Percentiles rank a stretch among this genome's conserved stretches.
Conservation (phyloP, 2,329 filamentous ascomycete genomes). For the Aspergillus ochraceus region DNA sequence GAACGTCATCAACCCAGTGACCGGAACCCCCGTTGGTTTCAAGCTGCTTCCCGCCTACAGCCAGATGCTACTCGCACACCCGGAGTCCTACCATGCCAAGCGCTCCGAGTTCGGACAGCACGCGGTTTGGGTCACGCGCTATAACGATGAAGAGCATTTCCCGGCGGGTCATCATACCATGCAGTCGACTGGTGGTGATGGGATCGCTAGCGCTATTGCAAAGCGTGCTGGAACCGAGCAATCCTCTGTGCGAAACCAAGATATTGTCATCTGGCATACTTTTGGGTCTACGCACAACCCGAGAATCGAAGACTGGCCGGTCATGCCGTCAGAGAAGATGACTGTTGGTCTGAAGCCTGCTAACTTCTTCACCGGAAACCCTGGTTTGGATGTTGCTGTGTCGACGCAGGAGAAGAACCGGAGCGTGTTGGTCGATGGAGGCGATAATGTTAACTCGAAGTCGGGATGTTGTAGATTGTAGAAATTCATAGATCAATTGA, state of each 20-base stretch:
- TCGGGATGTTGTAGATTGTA: too few relatives aligned
- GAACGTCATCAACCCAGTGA: constrained; percentile 49
- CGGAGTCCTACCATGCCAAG: constrained; percentile 47
- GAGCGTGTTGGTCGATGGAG: constrained; percentile 4
- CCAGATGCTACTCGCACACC: constrained; percentile 57
- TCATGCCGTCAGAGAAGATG: constrained; percentile 30
- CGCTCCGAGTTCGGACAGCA: constrained; percentile 54
- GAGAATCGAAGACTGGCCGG: background rate
- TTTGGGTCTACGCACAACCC: background rate
- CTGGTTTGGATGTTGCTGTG: constrained; percentile 11
- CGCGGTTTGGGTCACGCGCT: constrained; percentile 54
- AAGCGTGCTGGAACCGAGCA: constrained; percentile 18
- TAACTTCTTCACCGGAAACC: constrained; percentile 14
- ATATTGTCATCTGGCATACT: constrained; percentile 29
- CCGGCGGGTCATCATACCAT: constrained; percentile 54
- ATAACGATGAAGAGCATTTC: constrained; percentile 52
- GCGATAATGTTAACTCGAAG: background rate
- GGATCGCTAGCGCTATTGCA: constrained; percentile 21
- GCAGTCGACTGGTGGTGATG: constrained; percentile 38
- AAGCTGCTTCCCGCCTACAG: constrained; percentile 55
- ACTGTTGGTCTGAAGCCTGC: constrained; percentile 10
- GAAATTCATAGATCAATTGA: too few relatives aligned
- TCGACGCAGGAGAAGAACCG: constrained; percentile 7
- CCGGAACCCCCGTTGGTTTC: constrained; percentile 53
- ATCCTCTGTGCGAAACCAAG: constrained; percentile 31